Evolutionary conservation across 805 yeast genomes (phyloP), one percentile per base, ranked within the genome.

Genomic region (Metschnikowia amazonensis): DNA sequence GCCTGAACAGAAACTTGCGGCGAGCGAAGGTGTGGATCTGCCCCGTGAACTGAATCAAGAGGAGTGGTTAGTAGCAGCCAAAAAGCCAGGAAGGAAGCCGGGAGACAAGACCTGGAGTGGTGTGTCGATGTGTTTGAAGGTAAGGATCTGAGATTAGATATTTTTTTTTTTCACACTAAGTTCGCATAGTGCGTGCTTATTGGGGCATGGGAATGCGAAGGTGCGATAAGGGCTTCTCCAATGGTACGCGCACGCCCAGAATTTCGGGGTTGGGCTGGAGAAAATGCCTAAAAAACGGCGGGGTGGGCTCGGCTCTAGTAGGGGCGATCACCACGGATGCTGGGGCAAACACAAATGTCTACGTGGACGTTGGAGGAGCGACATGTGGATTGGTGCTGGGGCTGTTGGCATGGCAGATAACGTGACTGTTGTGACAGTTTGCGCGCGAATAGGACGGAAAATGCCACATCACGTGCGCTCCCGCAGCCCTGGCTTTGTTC

Each of bases 21-120:
- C 40, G 21, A 20, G 31, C 30, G 31, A 37, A 14, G 25, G 41
- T 27, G 25, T 5, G 33, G 41, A 37, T 13, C 24, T 14, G 29
- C 58, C 56, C 48, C 58, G 55, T 50, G 58, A 54, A 54, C 52
- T 37, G 33, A 50, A 50, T 54, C 56, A 50, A 43, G 57, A 52
- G 54, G 49, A 27, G 20, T 44, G 38, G 21, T 29, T 27, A 27
- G 11, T 17, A 35, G 13, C 13, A 17, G 24, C 21, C 32, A n/a
- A 17, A 21, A 16, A 13, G 29, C 43, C 21, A 20, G 33, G 24
- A 20, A 29, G 30, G 35, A 27, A 13, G 14, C 23, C 18, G 9
- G 11, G 9, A 25, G 16, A 41, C 18, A 16, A 10, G 32, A 27
- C 24, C 32, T 28, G 39, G 11, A 9, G 16, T 30, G 20, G 35